These are phyloP conservation scores for Trichoderma sp. DNA, from an alignment of 2,329 filamentous ascomycete species.

Conservation along the genomic window DNA sequence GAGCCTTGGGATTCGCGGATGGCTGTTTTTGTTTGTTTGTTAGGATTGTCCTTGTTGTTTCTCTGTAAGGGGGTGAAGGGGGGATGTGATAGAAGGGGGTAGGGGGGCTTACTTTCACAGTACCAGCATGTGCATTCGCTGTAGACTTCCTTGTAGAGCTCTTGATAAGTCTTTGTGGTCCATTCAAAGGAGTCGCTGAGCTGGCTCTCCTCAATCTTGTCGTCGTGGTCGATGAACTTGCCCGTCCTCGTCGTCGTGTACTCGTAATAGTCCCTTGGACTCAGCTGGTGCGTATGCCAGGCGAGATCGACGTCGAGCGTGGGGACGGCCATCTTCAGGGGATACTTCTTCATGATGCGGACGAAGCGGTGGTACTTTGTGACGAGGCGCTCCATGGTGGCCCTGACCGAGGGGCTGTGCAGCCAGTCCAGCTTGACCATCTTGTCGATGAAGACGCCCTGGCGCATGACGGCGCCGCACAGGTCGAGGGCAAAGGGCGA, in stretches of 20 bases:
- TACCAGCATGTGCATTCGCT: slow-evolving; percentile 83
- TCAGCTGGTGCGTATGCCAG: slow-evolving; percentile 82
- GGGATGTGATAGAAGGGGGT: slow-evolving; percentile 36
- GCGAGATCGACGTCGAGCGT: slow-evolving; percentile 75
- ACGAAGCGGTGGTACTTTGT: slow-evolving; percentile 68
- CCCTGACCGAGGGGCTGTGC: slow-evolving; percentile 65
- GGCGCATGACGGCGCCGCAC: slow-evolving; percentile 64
- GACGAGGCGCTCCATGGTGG: slow-evolving; percentile 67
- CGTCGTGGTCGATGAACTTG: slow-evolving; percentile 78
- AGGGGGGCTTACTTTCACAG: slow-evolving; percentile 61
- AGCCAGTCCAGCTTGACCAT: slow-evolving; percentile 80
- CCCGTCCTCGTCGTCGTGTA: slow-evolving; percentile 52
- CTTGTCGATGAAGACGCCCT: slow-evolving; percentile 69
- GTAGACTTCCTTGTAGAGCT: slow-evolving; percentile 67
- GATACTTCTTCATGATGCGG: slow-evolving; percentile 55
- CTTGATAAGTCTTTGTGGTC: slow-evolving; percentile 72
- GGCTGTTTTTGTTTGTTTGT: neutral
- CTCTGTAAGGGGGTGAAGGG: slow-evolving; percentile 32
- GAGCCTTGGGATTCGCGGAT: slow-evolving; percentile 24
- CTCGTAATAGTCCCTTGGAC: slow-evolving; percentile 62
- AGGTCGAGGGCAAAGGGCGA: slow-evolving; percentile 67
- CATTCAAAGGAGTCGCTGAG: slow-evolving; percentile 69
- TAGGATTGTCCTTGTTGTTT: slow-evolving; percentile 41
- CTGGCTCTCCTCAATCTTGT: slow-evolving; percentile 72
- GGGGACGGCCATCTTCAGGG: slow-evolving; percentile 60